A percentile compares a stretch with the other conserved stretches of the same genome.
These are phyloP conservation scores for Hypericum androsaemum DNA, from an alignment of 345 rosid species.

Conservation along the genomic window DNA sequence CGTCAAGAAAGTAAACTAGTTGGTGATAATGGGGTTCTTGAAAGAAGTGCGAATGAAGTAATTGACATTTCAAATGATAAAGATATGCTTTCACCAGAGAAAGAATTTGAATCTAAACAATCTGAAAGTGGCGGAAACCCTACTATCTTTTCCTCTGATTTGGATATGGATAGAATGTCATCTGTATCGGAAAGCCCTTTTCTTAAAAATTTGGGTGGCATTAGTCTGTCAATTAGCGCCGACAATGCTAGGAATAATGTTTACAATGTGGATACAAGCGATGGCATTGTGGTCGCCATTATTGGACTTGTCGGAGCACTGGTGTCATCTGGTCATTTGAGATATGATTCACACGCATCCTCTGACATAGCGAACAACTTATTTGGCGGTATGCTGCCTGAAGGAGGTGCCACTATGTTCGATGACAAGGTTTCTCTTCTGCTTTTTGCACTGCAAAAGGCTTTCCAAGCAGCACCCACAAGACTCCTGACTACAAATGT, in stretches of 20 bases:
- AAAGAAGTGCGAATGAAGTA: conserved; percentile 35
- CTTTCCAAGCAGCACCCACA: conserved; percentile 86
- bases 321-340: conserved; percentile 67
- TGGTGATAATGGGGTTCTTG: conserved; percentile 19
- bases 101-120: conserved; percentile 27
- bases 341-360: conserved; percentile 40
- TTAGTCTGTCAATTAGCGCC: conserved; percentile 85
- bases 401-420: conserved; percentile 79
- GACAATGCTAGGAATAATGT: conserved; percentile 93
- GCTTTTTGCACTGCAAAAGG: conserved; percentile 83
- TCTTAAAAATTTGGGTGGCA: conserved; percentile 74
- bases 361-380: conserved; percentile 56
- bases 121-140: conserved; percentile 22
- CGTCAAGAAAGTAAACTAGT: conserved; percentile 33
- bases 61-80: conserved; percentile 18
- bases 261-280: conserved; percentile 74
- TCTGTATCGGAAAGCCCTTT: conserved; percentile 54
- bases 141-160: conserved; percentile 28
- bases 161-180: conserved; percentile 41
- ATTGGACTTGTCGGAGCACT: conserved; percentile 85
- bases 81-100: conserved; percentile 30
- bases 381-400: conserved; percentile 52
- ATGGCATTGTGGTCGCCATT: conserved; percentile 86
- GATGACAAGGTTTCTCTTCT: conserved; percentile 90
- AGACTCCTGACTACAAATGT: conserved; percentile 83